A percentile compares a stretch with the other conserved stretches of the same genome.
Evolutionary conservation across 1,284 basidiomycete genomes (phyloP).

Genomic region (Heimioporus punctisporus): DNA sequence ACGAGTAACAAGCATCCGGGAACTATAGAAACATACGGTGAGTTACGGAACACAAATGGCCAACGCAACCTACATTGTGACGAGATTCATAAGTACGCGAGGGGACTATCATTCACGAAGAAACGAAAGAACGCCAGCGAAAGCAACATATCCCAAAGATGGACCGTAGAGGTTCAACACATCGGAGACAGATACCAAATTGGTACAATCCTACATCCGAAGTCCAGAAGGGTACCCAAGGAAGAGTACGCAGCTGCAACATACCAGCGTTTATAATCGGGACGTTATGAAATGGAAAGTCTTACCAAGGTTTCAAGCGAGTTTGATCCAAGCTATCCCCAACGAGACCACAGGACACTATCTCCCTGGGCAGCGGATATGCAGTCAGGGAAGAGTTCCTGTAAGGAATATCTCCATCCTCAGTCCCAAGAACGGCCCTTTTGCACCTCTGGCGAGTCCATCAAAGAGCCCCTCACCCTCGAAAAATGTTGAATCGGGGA

Average conservation of each 20-base stretch:
- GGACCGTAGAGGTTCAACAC: constrained; percentile 32
- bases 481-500: constrained; percentile 9
- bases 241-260: constrained; percentile 52
- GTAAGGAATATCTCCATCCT: constrained; percentile 25
- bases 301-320: constrained; percentile 21
- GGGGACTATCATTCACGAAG: constrained; percentile 32
- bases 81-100: constrained; percentile 43
- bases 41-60: background rate
- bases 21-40: constrained; percentile 16
- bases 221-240: constrained; percentile 60
- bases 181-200: constrained; percentile 49
- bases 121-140: constrained; percentile 47
- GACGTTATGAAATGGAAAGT: background rate
- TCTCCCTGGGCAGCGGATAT: constrained; percentile 36
- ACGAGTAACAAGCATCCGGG: constrained; percentile 49
- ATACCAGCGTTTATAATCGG: constrained; percentile 5
- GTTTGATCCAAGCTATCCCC: constrained; percentile 26
- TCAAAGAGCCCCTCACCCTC: constrained; percentile 3
- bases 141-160: constrained; percentile 41
- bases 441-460: constrained; percentile 18
- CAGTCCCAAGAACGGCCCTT: constrained; percentile 14
- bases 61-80: constrained; percentile 51
- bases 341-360: constrained; percentile 24
- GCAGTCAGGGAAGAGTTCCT: constrained; percentile 16
- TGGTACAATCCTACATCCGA: constrained; percentile 72